A percentile compares a stretch with the other conserved stretches of the same genome.
These are phyloP conservation scores for Fusarium lateritium DNA, from an alignment of 2,329 filamentous ascomycete genomes.

Conservation along the genomic window DNA sequence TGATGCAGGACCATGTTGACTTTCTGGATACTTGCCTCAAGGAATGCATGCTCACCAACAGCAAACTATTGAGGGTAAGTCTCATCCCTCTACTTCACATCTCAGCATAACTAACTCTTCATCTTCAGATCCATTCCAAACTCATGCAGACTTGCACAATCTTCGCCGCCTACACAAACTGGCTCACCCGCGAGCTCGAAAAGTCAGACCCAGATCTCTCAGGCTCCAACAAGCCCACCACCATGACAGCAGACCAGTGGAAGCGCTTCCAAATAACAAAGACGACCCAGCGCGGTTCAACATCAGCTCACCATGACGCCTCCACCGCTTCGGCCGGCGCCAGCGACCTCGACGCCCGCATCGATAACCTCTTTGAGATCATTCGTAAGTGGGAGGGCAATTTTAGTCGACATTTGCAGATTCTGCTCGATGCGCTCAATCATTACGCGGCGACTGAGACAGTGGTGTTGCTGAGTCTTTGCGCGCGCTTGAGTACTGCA, in stretches of 20 bases:
- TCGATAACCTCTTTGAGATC: conserved; percentile 87
- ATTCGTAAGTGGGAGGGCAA: conserved; percentile 94
- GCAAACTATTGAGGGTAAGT: conserved; percentile 88
- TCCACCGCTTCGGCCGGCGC: conserved; percentile 56
- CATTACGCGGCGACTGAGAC: conserved; percentile 98
- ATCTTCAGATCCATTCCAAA: conserved; percentile 89
- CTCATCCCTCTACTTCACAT: not conserved
- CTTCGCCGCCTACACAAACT: conserved; percentile 92
- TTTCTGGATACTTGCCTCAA: conserved; percentile 98
- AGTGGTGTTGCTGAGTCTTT: conserved; percentile 90
- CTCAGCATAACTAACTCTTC: conserved; percentile 26
- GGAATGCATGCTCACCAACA: conserved; percentile 99
- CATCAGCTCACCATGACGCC: conserved; percentile 51
- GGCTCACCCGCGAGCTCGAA: conserved; percentile 86
- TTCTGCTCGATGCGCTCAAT: conserved; percentile 93
- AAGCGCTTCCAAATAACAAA: conserved; percentile 67
- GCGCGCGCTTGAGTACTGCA: conserved; percentile 84
- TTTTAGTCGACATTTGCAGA: conserved; percentile 92
- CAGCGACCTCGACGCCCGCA: conserved; percentile 60
- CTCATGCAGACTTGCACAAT: conserved; percentile 96
- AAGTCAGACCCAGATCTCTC: conserved; percentile 86
- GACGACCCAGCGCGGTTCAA: conserved; percentile 57
- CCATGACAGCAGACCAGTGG: conserved; percentile 75
- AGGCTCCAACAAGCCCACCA: conserved; percentile 69
- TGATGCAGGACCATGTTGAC: conserved; percentile 99